Evolutionary conservation across 345 rosid species (phyloP).

Genomic region (Xanthoceras sorbifolium): DNA sequence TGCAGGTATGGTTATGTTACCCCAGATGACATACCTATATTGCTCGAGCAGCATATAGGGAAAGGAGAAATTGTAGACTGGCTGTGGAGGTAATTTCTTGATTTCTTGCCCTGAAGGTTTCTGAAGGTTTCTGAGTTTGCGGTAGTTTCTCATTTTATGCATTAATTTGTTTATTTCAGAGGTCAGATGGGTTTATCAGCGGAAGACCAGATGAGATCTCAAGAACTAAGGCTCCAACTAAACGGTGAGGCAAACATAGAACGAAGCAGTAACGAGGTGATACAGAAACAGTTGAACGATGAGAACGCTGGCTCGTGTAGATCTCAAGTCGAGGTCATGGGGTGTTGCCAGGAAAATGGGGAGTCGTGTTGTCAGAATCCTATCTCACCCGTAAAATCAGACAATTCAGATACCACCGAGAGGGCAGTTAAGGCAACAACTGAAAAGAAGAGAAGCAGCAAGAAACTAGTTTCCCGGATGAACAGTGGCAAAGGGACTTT

Average conservation of each 20-base stretch:
- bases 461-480: conserved; percentile 31
- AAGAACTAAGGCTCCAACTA: conserved; percentile 54
- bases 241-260: conserved; percentile 35
- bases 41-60: conserved; percentile 72
- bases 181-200: conserved; percentile 86
- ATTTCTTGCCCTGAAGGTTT: background rate
- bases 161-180: conserved; percentile 39
- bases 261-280: conserved; percentile 29
- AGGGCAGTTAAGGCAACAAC: conserved; percentile 29
- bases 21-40: conserved; percentile 68
- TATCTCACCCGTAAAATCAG: conserved; percentile 25
- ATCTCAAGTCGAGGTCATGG: conserved; percentile 40
- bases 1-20: conserved; percentile 84
- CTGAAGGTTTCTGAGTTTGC: background rate
- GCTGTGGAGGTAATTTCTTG: conserved; percentile 70
- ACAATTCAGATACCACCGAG: conserved; percentile 24
- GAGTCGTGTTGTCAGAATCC: conserved; percentile 53
- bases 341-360: conserved; percentile 70
- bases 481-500: conserved; percentile 45
- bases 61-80: conserved; percentile 77
- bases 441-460: conserved; percentile 49
- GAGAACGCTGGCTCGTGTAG: conserved; percentile 24
- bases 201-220: conserved; percentile 69
- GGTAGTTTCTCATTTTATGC: background rate
- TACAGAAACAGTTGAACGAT: conserved; percentile 32